Conservation (phyloP, 1,284 basidiomycete species). For the Neonothopanus nambi region DNA sequence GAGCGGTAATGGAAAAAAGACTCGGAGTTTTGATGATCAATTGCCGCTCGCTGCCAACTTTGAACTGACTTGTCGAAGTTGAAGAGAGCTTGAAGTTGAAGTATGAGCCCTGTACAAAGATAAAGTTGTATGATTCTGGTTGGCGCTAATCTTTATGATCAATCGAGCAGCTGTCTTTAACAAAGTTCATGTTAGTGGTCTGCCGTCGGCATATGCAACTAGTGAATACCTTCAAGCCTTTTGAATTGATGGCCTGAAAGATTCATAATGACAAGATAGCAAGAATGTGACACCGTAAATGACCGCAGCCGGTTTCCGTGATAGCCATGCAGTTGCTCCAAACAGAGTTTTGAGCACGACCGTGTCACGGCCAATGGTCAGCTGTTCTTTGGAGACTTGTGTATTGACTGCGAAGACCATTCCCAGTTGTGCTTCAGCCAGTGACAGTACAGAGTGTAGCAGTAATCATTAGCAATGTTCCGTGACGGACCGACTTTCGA, state of each 20-base stretch:
- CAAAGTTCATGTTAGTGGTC: too few species aligned
- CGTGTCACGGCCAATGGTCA: constrained; percentile 83
- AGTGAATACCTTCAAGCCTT: constrained; percentile 69
- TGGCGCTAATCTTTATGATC: too few species aligned
- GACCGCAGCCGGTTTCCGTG: constrained; percentile 46
- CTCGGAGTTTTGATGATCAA: too few species aligned
- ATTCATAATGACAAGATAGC: constrained; percentile 83
- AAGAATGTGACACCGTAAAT: constrained; percentile 49
- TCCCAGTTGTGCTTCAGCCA: constrained; percentile 84
- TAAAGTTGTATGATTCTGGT: too few species aligned
- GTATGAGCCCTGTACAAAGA: too few species aligned
- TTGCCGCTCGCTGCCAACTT: too few species aligned
- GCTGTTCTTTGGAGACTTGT: constrained; percentile 71
- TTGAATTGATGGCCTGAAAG: constrained; percentile 88
- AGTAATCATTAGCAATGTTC: constrained; percentile 64
- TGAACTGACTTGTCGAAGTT: too few species aligned
- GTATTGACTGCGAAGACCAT: constrained; percentile 92
- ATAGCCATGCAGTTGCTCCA: constrained; percentile 49
- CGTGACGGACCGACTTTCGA: too few species aligned
- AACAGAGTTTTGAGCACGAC: constrained; percentile 52
- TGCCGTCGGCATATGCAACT: constrained; percentile 2
- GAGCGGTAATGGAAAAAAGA: too few species aligned
- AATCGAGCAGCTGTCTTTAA: too few species aligned
- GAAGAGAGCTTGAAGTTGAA: too few species aligned
- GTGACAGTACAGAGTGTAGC: constrained; percentile 68